Base-by-base conservation (phyloP, 129 eudicot genomes). In the Saussurea involucrata region DNA sequence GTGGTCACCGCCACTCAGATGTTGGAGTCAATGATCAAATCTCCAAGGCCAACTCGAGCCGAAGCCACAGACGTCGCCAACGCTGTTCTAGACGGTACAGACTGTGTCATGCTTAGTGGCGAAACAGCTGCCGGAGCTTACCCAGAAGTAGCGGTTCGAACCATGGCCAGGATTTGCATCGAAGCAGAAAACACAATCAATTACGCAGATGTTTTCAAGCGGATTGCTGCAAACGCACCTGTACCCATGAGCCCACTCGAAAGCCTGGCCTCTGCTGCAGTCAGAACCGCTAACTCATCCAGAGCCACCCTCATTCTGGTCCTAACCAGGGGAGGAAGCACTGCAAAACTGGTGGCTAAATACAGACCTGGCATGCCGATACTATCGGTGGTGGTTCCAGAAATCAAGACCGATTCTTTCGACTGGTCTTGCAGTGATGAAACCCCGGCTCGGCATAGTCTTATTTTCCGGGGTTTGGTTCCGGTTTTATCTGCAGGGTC, bases 111-210 rank as follows among this genome's bases (percentile, higher is more conserved):
- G 96, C 90, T 90, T 63, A 90, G 92, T 40, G 92, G 96, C 4
- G 96, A 90, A 79, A 90, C 90, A 3, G 96, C 96, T 20, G 96
- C 96, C 1, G 96, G 96, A 9, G 96, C 92, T 37, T 90, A 88
- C 75, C 96, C 96, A 1, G 92, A 86, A 66, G 77, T 84, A 1
- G 92, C 92, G 0, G 96, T 90, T 29, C 79, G 80, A 55, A 88
- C 86, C 57, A 90, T 90, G 96, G 83, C 96, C 25, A 87, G 80
- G 10, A 90, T 90, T 18, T 90, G 96, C 81, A 69, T 87, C 12
- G 96, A 90, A 72, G 96, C 96, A 0, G 96, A 90, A 81, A 71
- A 80, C 17, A 88, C 90, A 0, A 82, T 90, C 37, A 32, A 88
- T 32, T 86, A 88, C 20, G 27, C 77, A 0, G 88, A 85, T 18